phyloP scores from a whole-genome alignment of 2,329 filamentous ascomycete genomes.

The Plectosphaerella plurivora region DNA sequence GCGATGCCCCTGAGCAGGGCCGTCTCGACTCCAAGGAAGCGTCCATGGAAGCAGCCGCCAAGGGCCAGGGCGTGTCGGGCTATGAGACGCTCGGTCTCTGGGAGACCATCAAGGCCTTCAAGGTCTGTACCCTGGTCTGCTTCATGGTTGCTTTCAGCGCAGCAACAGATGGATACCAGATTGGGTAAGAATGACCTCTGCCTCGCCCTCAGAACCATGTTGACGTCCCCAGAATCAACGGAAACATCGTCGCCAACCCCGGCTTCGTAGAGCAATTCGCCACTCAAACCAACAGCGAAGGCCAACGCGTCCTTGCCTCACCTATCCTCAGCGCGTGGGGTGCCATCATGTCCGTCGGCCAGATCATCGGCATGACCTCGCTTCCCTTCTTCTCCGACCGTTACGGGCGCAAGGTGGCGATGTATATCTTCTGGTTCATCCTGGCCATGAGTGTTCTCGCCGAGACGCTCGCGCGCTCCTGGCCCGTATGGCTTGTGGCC shows the following conservation, averaged over 20 bases:
- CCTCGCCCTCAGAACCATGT: slow-evolving; percentile 5
- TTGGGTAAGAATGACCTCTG: slow-evolving; percentile 14
- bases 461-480: slow-evolving; percentile 28
- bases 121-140: slow-evolving; percentile 16
- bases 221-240: slow-evolving; percentile 22
- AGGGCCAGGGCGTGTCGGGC: slow-evolving; percentile 19
- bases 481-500: slow-evolving; percentile 34
- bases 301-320: slow-evolving; percentile 23
- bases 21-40: background rate
- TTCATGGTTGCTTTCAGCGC: slow-evolving; percentile 20
- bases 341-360: slow-evolving; percentile 32
- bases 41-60: slow-evolving; percentile 13
- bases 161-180: slow-evolving; percentile 21
- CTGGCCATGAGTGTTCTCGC: slow-evolving; percentile 28
- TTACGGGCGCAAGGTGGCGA: slow-evolving; percentile 25
- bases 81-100: slow-evolving; percentile 20
- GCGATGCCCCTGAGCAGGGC: background rate
- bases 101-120: slow-evolving; percentile 21
- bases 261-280: slow-evolving; percentile 31
- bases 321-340: slow-evolving; percentile 31
- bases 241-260: slow-evolving; percentile 29
- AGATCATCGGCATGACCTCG: slow-evolving; percentile 30
- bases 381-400: slow-evolving; percentile 18
- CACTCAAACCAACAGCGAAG: slow-evolving; percentile 16
- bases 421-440: slow-evolving; percentile 24